phyloP scores from a whole-genome alignment of 2,329 filamentous ascomycete species.

The Pseudocercospora musae region DNA sequence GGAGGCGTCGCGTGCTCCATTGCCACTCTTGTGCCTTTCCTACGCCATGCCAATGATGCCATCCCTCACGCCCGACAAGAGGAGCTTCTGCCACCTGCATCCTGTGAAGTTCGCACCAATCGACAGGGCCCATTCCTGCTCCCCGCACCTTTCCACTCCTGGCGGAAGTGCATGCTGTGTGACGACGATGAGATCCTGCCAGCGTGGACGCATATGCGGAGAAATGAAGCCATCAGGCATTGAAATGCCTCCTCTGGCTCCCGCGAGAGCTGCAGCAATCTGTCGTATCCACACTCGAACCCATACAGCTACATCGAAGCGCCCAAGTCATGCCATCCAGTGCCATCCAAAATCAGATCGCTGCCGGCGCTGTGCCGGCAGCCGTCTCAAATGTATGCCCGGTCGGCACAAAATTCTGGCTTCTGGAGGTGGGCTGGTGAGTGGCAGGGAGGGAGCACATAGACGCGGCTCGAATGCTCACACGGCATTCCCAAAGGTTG shows the following conservation, averaged over 20 bases:
- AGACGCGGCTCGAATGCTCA: slow-evolving; percentile 35
- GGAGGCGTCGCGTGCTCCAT: slow-evolving; percentile 11
- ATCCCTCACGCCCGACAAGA: not conserved
- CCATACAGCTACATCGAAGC: not conserved
- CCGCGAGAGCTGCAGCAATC: slow-evolving; percentile 1
- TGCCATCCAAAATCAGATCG: slow-evolving; percentile 32
- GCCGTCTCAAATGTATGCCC: slow-evolving; percentile 40
- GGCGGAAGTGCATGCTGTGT: slow-evolving; percentile 2
- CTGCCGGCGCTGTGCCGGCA: slow-evolving; percentile 32
- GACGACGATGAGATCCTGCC: not conserved
- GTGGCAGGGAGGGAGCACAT: slow-evolving; percentile 5
- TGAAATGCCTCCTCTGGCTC: too few relatives aligned
- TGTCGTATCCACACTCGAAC: not conserved
- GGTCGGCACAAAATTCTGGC: slow-evolving; percentile 47
- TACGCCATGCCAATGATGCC: not conserved
- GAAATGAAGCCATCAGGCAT: slow-evolving; percentile 5
- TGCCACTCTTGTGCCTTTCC: not conserved
- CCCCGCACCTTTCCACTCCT: slow-evolving; percentile 10
- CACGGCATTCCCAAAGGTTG: slow-evolving; percentile 38
- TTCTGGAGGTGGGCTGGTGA: slow-evolving; percentile 31
- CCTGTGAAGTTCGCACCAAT: not conserved
- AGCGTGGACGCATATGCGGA: slow-evolving; percentile 9
- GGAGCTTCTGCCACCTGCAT: not conserved
- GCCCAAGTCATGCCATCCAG: slow-evolving; percentile 14
- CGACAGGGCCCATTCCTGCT: too few relatives aligned